phyloP scores from a whole-genome alignment of 352 stramenopile genomes.

The Blastocystis sp. region DNA sequence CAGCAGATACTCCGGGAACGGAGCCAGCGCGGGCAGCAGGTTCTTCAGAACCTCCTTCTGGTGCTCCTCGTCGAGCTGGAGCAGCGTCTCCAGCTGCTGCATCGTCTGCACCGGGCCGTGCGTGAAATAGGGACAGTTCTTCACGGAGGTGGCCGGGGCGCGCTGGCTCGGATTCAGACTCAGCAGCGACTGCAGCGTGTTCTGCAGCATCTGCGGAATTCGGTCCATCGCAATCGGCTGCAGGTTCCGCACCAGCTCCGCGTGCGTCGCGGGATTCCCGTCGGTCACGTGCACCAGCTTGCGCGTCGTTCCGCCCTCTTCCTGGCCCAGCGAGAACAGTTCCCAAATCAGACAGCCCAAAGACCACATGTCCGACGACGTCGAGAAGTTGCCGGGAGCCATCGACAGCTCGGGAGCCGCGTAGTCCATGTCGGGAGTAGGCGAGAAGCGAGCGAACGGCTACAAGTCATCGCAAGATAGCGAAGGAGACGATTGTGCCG shows the following conservation, averaged over 20 bases:
- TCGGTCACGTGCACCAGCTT: constrained; percentile 72
- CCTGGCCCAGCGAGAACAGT: constrained; percentile 69
- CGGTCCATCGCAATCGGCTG: constrained; percentile 65
- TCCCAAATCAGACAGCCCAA: constrained; percentile 73
- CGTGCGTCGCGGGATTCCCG: constrained; percentile 75
- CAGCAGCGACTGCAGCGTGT: background rate
- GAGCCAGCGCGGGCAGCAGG: constrained; percentile 9
- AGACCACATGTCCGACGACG: constrained; percentile 73
- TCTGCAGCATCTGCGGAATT: constrained; percentile 42
- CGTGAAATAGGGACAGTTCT: constrained; percentile 44
- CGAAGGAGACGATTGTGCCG: background rate
- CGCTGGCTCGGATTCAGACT: background rate
- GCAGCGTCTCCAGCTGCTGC: constrained; percentile 8
- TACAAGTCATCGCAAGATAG: background rate
- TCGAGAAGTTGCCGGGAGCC: constrained; percentile 70
- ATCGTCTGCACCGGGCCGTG: constrained; percentile 52
- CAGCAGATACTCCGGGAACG: constrained; percentile 37
- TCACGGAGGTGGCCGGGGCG: background rate
- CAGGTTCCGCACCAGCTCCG: constrained; percentile 68
- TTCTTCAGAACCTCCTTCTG: constrained; percentile 55
- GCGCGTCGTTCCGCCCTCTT: constrained; percentile 69
- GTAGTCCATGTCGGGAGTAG: constrained; percentile 72
- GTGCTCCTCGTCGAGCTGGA: constrained; percentile 34
- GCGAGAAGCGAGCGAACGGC: background rate
- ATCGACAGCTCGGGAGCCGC: constrained; percentile 72